Conservation (phyloP, 2,329 filamentous ascomycete genomes). For the Xylogone sp. region DNA sequence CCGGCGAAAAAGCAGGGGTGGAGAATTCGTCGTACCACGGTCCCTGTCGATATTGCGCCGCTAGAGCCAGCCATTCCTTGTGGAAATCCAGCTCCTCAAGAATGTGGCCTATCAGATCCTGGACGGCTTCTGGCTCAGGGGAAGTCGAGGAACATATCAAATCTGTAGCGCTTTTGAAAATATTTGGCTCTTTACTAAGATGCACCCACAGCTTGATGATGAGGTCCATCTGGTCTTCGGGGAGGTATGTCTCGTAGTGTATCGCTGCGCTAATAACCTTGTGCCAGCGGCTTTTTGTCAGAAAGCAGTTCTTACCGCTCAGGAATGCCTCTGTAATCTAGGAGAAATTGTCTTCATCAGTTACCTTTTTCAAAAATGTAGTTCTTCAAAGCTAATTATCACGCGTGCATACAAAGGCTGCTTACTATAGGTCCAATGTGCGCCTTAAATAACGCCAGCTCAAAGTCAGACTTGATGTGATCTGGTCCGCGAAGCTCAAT, state of each 20-base stretch:
- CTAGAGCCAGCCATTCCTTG: not conserved
- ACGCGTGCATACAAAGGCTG: no score
- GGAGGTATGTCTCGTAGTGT: not conserved
- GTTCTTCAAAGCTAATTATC: no score
- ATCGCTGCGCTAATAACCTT: not conserved
- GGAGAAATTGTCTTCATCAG: not conserved
- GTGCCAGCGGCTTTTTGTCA: not conserved
- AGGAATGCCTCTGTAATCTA: not conserved
- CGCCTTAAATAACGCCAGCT: conserved; percentile 31
- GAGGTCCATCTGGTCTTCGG: not conserved
- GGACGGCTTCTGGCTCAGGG: not conserved
- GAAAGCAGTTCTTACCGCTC: not conserved
- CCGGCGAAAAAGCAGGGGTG: not conserved
- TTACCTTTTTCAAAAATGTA: no score
- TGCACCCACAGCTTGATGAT: not conserved
- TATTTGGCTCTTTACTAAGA: conserved; percentile 4
- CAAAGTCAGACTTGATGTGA: conserved; percentile 30
- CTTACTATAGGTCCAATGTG: conserved; percentile 30
- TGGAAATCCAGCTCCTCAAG: not conserved
- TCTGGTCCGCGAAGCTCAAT: conserved; percentile 27
- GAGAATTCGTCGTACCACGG: not conserved
- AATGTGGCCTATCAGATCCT: not conserved
- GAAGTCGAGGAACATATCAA: conserved; percentile 4
- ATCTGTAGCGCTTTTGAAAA: conserved; percentile 26
- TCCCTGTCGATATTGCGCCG: not conserved